Evolutionary conservation across 768 basidiomycete genomes (phyloP), one percentile per base, ranked within the genome.

Genomic region (Lactarius indigo): DNA sequence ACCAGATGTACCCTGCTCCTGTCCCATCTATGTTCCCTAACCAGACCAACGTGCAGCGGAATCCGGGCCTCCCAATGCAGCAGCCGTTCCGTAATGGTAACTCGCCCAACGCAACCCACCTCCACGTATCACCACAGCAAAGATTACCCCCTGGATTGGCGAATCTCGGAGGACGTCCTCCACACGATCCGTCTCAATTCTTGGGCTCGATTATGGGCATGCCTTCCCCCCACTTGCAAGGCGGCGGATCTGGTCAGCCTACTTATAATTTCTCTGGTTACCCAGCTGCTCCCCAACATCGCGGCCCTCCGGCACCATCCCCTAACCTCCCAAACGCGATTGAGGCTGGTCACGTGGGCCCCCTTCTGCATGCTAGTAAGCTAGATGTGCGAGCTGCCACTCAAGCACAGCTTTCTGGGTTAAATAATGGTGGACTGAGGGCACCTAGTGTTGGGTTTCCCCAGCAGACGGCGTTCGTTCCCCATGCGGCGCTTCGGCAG

Each of bases 81-180:
- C 82, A 85, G 61, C 73, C 74, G 54, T 90, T 82, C 77, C 89
- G 91, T 26, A 87, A 87, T 61, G 88, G 84, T 20, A 85, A 86
- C 13, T 90, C 90, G 30, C 89, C 90, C 78, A 63, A 80, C 78
- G 58, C 82, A 79, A 59, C 84, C 78, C 69, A 74, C 82, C 73
- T 84, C 50, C 78, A 81, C 47, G 78, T 78, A 39, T 74, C 76
- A 17, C 77, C 78, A 47, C 81, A 82, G 64, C 88, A 89, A 72
- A 84, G 90, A 52, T 77, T 93, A 39, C 91, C 91, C 15, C 90
- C 90, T 18, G 91, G 91, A 37, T 79, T 93, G 44, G 91, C 91
- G 15, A 92, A 92, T 72, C 83, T 93, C 23, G 92, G 91, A 33
- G 90, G 85, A 52, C 86, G 91, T 8, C 91, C 90, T 28, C 91